Conservation (phyloP, 2,329 filamentous ascomycete genomes). For the Xylariaceae sp. region DNA sequence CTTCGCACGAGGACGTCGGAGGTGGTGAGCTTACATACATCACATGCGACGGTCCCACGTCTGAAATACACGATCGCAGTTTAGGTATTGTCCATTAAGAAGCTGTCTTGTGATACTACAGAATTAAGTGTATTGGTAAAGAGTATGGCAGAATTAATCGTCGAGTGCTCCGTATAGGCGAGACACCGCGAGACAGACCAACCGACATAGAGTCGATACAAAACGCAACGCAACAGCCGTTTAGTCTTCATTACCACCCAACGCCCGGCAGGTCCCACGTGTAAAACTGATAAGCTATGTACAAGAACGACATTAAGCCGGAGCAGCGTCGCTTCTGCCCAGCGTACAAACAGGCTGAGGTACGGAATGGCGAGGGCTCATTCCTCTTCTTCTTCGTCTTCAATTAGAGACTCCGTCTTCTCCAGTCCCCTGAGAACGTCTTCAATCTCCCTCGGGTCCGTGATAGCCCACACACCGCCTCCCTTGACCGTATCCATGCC, state of each 20-base stretch:
- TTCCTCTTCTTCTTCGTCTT: slow-evolving; percentile 46
- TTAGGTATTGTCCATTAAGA: too few species aligned
- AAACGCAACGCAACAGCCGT: slow-evolving; percentile 3
- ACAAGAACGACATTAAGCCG: slow-evolving; percentile 4
- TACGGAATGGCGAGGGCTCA: neutral
- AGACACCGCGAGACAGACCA: neutral
- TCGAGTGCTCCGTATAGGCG: neutral
- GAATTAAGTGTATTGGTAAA: neutral
- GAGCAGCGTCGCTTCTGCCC: neutral
- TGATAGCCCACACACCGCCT: slow-evolving; percentile 89
- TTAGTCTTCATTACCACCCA: slow-evolving; percentile 9
- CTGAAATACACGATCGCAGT: neutral
- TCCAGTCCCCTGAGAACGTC: slow-evolving; percentile 61
- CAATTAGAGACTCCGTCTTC: slow-evolving; percentile 52
- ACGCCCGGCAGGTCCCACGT: slow-evolving; percentile 4
- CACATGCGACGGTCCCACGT: neutral
- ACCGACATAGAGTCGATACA: neutral
- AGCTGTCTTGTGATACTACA: neutral
- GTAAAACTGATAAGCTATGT: slow-evolving; percentile 7
- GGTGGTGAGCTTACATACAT: too few species aligned
- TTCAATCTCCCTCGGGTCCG: slow-evolving; percentile 70
- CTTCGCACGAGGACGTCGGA: too few species aligned
- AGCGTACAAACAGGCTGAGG: neutral
- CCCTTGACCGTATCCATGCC: slow-evolving; percentile 74
- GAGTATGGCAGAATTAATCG: neutral